phyloP scores from a whole-genome alignment of 108 stramenopile species.

The Epithemia pelagica region DNA sequence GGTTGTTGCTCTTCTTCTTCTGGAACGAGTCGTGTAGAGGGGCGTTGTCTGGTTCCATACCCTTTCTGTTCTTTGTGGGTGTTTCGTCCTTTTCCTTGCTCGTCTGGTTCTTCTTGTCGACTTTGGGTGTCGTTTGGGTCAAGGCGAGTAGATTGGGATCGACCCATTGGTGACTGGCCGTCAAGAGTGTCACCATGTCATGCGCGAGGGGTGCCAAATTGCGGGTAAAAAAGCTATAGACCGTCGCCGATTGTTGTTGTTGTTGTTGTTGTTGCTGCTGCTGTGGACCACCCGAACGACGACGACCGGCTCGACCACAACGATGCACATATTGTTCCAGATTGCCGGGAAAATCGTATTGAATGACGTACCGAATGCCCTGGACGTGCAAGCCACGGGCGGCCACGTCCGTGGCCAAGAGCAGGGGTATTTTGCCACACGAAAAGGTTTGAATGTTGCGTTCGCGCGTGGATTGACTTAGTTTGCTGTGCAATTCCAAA shows the following conservation, averaged over 20 bases:
- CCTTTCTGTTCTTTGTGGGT: neutral
- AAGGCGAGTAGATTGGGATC: constrained; percentile 73
- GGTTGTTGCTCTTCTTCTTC: too few species aligned
- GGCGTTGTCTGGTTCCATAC: too few species aligned
- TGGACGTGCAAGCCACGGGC: constrained; percentile 89
- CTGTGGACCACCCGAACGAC: constrained; percentile 18
- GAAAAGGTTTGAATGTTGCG: constrained; percentile 37
- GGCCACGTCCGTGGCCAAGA: constrained; percentile 96
- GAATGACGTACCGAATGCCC: constrained; percentile 84
- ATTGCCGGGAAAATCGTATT: constrained; percentile 92
- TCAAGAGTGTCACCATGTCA: constrained; percentile 49
- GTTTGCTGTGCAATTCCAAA: constrained; percentile 54
- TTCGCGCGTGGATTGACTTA: constrained; percentile 50
- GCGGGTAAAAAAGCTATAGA: constrained; percentile 73
- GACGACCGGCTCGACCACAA: constrained; percentile 51
- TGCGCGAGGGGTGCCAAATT: constrained; percentile 56
- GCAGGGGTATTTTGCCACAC: constrained; percentile 11
- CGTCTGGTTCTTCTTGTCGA: neutral
- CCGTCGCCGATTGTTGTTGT: constrained; percentile 2
- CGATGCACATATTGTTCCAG: constrained; percentile 81
- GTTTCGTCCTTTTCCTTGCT: neutral
- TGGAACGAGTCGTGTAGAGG: too few species aligned
- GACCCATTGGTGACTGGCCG: constrained; percentile 48
- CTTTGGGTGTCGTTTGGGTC: constrained; percentile 1
- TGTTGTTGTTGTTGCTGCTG: too few species aligned